Conservation (phyloP, 768 basidiomycete genomes). For the Scleroderma bovista region DNA sequence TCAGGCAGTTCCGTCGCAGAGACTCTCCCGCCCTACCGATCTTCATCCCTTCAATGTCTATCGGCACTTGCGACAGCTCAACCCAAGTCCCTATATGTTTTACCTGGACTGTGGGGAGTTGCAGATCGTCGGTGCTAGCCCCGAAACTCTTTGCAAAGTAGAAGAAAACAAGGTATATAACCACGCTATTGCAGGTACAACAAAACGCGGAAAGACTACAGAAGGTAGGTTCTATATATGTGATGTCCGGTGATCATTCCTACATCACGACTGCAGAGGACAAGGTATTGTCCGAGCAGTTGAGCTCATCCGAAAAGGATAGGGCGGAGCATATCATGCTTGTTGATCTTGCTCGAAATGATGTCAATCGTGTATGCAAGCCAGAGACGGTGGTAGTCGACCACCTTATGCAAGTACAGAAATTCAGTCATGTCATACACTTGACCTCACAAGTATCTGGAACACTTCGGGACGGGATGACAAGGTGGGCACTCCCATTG, state of each 20-base stretch:
- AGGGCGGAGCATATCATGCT: constrained; percentile 99
- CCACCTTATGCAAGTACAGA: constrained; percentile 87
- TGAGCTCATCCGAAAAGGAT: constrained; percentile 87
- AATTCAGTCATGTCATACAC: constrained; percentile 98
- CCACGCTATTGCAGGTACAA: constrained; percentile 97
- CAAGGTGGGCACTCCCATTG: constrained; percentile 47
- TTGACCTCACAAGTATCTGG: constrained; percentile 95
- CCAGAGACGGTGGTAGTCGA: constrained; percentile 96
- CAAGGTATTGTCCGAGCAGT: constrained; percentile 61
- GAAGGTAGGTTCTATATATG: constrained; percentile 58
- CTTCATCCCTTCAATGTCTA: constrained; percentile 98
- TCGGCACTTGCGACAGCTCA: constrained; percentile 86
- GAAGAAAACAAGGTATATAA: constrained; percentile 89
- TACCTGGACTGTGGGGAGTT: constrained; percentile 91
- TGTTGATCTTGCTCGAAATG: constrained; percentile 95
- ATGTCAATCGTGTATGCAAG: constrained; percentile 95
- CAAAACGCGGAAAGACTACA: constrained; percentile 74
- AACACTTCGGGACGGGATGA: constrained; percentile 70
- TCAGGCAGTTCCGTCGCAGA: constrained; percentile 95
- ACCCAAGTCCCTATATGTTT: constrained; percentile 99
- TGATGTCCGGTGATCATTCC: constrained; percentile 1
- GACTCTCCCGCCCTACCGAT: constrained; percentile 76
- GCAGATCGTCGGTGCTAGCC: constrained; percentile 96
- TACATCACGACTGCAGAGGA: constrained; percentile 66
- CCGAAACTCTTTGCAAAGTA: constrained; percentile 96